Evolutionary conservation across 306 rosid species (phyloP).

Genomic region (Rubus parviflorus): DNA sequence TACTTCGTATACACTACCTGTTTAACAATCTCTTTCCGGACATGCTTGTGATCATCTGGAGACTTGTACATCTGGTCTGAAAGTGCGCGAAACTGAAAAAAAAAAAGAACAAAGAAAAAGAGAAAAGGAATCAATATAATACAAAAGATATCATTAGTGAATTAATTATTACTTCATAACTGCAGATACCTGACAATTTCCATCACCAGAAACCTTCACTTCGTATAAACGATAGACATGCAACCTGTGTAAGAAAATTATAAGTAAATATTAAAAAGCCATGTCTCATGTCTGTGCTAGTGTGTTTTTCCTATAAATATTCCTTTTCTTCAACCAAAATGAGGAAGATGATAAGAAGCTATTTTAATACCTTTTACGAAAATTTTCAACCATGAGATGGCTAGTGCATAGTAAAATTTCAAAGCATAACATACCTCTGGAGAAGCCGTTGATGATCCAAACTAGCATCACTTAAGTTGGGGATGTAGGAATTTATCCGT

Average conservation of each 20-base stretch:
- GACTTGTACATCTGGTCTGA: constrained; percentile 80
- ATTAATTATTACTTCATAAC: constrained; percentile 8
- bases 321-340: background rate
- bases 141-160: constrained; percentile 7
- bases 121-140: constrained; percentile 24
- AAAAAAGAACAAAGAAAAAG: constrained; percentile 11
- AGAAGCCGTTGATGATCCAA: constrained; percentile 83
- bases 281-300: background rate
- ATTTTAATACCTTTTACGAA: background rate
- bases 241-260: constrained; percentile 47
- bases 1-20: constrained; percentile 44
- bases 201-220: constrained; percentile 91
- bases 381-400: background rate
- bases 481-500: constrained; percentile 76
- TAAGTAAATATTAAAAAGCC: background rate
- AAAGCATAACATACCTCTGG: constrained; percentile 57
- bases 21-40: constrained; percentile 72
- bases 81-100: constrained; percentile 78
- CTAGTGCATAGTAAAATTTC: constrained; percentile 6
- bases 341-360: background rate
- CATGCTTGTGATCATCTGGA: constrained; percentile 79
- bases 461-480: constrained; percentile 67
- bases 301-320: background rate
- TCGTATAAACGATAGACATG: constrained; percentile 66
- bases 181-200: constrained; percentile 80